Evolutionary conservation across 768 basidiomycete genomes (phyloP).

Genomic region (Tylopilus balloui): DNA sequence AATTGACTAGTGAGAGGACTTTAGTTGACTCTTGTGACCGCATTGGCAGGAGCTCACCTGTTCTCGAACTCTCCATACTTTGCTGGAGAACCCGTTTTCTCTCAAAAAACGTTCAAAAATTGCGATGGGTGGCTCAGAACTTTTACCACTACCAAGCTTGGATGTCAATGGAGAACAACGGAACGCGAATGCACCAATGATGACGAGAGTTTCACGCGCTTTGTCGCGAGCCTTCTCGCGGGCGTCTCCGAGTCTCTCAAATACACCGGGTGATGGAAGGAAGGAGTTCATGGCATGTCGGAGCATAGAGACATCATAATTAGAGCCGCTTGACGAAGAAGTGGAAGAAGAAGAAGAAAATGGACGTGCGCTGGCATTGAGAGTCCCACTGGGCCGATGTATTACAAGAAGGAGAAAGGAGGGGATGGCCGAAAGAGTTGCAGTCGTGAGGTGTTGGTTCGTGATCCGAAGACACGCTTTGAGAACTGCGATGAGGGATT

Average conservation of each 20-base stretch:
- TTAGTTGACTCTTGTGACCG: background rate
- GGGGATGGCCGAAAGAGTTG: constrained; percentile 67
- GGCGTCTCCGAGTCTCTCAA: constrained; percentile 78
- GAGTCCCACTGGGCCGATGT: constrained; percentile 32
- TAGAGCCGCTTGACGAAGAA: constrained; percentile 40
- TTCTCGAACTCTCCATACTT: constrained; percentile 82
- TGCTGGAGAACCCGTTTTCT: constrained; percentile 72
- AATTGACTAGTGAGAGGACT: constrained; percentile 43
- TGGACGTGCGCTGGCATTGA: constrained; percentile 28
- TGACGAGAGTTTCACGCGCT: constrained; percentile 72
- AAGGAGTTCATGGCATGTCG: constrained; percentile 67
- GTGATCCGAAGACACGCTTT: constrained; percentile 74
- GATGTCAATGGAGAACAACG: constrained; percentile 46
- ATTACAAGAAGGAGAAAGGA: constrained; percentile 62
- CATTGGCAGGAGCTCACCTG: constrained; percentile 51
- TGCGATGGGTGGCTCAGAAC: constrained; percentile 61
- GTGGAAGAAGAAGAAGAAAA: constrained; percentile 53
- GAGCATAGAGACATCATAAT: constrained; percentile 52
- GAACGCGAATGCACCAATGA: constrained; percentile 70
- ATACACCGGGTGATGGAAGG: constrained; percentile 68
- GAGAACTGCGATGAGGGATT: constrained; percentile 62
- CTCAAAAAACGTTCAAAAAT: constrained; percentile 68
- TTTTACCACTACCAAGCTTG: constrained; percentile 51
- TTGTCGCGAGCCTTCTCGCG: constrained; percentile 68
- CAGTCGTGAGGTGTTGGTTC: constrained; percentile 77